These are phyloP conservation scores for Lactarius psammicola DNA, from an alignment of 768 basidiomycete genomes.

Conservation along the genomic window DNA sequence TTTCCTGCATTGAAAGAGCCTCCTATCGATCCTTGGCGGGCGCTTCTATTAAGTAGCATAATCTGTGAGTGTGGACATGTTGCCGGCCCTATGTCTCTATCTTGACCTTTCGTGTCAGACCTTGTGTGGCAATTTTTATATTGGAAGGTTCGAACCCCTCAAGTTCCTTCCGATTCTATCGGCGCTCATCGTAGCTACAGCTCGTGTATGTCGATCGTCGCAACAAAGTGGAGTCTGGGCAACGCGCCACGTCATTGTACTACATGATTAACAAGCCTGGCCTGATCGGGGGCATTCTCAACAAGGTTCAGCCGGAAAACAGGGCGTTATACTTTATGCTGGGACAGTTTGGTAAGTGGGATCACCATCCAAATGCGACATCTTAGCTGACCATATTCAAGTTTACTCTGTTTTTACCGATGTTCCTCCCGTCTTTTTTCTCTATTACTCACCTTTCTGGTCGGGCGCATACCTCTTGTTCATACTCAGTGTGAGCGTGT, in stretches of 20 bases:
- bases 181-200: constrained; percentile 36
- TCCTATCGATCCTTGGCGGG: constrained; percentile 64
- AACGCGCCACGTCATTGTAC: constrained; percentile 87
- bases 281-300: constrained; percentile 70
- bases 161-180: not conserved
- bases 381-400: constrained; percentile 33
- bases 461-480: constrained; percentile 73
- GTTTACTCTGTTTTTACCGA: constrained; percentile 87
- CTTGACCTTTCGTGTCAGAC: constrained; percentile 49
- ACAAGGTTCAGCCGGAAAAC: constrained; percentile 55
- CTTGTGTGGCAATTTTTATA: constrained; percentile 90
- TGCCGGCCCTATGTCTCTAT: constrained; percentile 14
- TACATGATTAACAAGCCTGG: constrained; percentile 86
- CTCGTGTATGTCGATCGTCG: constrained; percentile 87
- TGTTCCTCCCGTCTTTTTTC: constrained; percentile 75
- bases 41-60: constrained; percentile 74
- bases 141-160: constrained; percentile 64
- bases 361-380: constrained; percentile 10
- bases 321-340: constrained; percentile 76
- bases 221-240: constrained; percentile 86
- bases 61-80: constrained; percentile 63
- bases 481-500: constrained; percentile 85
- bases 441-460: constrained; percentile 79
- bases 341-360: constrained; percentile 70
- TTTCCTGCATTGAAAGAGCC: constrained; percentile 80